Conservation (phyloP, 2,329 filamentous ascomycete genomes). For the Calonectria pseudoreteaudii region DNA sequence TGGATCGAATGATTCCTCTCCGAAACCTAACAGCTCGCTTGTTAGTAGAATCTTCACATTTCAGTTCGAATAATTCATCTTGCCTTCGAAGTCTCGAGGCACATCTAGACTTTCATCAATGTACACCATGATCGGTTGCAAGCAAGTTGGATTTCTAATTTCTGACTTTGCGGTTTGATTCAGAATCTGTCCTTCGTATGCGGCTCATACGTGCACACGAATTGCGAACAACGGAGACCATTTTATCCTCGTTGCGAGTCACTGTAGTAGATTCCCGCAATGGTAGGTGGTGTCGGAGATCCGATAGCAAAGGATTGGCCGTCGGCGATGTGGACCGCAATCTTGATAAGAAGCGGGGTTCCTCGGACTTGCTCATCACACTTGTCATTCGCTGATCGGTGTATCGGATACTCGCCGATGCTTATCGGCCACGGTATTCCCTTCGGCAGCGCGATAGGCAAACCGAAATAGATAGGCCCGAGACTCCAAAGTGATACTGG, state of each 20-base stretch:
- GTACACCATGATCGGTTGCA: background rate
- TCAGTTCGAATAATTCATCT: background rate
- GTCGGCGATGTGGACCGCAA: background rate
- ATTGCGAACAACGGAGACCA: background rate
- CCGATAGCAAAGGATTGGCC: background rate
- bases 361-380: background rate
- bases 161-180: too few species aligned
- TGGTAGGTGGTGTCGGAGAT: background rate
- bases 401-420: background rate
- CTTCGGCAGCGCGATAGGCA: background rate
- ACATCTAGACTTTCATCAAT: background rate
- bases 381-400: background rate
- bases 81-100: constrained; percentile 2
- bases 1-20: background rate
- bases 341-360: constrained; percentile 3
- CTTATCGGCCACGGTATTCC: background rate
- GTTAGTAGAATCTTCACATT: background rate
- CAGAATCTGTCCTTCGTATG: background rate
- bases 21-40: background rate
- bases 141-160: too few species aligned
- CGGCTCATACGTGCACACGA: background rate
- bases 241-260: background rate
- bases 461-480: background rate
- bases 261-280: background rate
- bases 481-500: background rate